Conservation (phyloP, 106 monocot genomes). For the Vanilla planifolia region DNA sequence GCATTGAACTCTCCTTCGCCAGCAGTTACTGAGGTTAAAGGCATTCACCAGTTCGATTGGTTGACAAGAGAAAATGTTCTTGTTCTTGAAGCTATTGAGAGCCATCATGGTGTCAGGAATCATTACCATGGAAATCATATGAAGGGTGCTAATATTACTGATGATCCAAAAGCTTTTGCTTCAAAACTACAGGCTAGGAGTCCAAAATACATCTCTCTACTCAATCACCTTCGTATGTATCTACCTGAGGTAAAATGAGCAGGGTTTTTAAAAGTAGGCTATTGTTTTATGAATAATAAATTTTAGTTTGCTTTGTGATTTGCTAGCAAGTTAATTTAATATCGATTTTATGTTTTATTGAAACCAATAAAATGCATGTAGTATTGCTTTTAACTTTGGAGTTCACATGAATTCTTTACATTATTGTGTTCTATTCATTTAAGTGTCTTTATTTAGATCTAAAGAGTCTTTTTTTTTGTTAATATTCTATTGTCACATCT, state of each 20-base stretch:
- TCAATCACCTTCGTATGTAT: constrained; percentile 91
- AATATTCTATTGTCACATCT: too few species aligned
- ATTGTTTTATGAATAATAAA: too few species aligned
- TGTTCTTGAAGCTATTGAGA: constrained; percentile 83
- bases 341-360: too few species aligned
- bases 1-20: constrained; percentile 64
- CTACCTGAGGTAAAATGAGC: constrained; percentile 68
- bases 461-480: too few species aligned
- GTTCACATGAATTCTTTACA: too few species aligned
- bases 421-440: too few species aligned
- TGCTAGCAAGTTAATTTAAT: too few species aligned
- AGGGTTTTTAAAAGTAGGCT: neutral
- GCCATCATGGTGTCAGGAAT: constrained; percentile 53
- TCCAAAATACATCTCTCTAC: constrained; percentile 84
- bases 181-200: constrained; percentile 75
- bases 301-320: too few species aligned
- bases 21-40: constrained; percentile 74
- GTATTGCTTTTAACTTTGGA: too few species aligned
- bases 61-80: constrained; percentile 92
- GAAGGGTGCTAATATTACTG: constrained; percentile 26
- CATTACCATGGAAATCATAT: constrained; percentile 81
- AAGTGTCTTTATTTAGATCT: too few species aligned
- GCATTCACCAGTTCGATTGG: constrained; percentile 92
- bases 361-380: too few species aligned
- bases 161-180: constrained; percentile 67